phyloP scores from a whole-genome alignment of 768 basidiomycete species.

The Nidularia pulvinata region DNA sequence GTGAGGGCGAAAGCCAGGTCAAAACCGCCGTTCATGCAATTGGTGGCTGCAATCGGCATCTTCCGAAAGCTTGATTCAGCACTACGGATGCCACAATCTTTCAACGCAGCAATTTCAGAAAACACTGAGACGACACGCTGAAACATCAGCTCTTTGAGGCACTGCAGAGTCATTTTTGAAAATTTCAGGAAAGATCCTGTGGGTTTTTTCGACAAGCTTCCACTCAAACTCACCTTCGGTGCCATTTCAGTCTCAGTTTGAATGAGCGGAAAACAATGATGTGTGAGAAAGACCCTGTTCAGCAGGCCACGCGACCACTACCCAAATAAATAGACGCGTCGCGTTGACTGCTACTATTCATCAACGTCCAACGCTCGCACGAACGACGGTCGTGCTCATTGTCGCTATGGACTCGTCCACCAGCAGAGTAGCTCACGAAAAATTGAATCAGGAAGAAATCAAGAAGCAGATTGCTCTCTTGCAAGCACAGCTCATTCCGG shows the following conservation, averaged over 20 bases:
- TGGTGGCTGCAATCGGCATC: background rate
- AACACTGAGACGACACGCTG: no score
- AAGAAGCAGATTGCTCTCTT: slow-evolving; percentile 46
- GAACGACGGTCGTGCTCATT: background rate
- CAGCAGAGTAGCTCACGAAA: slow-evolving; percentile 32
- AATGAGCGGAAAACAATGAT: background rate
- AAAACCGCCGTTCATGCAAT: no score
- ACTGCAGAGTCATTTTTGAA: no score
- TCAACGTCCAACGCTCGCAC: background rate
- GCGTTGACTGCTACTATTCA: background rate
- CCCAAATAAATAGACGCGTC: slow-evolving; percentile 7
- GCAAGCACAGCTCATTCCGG: background rate
- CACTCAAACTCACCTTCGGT: no score
- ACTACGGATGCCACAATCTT: background rate
- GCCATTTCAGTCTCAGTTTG: background rate
- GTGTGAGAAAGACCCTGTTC: background rate
- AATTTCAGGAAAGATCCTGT: no score
- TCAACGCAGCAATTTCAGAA: background rate
- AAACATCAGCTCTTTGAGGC: no score
- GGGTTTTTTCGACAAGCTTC: no score
- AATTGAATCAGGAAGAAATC: slow-evolving; percentile 45
- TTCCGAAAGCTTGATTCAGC: background rate
- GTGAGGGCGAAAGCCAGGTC: background rate
- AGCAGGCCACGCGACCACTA: no score
- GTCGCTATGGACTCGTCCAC: slow-evolving; percentile 55